Evolutionary conservation across 495 filamentous ascomycete genomes (phyloP).

Genomic region (Tuber microsphaerosporum): DNA sequence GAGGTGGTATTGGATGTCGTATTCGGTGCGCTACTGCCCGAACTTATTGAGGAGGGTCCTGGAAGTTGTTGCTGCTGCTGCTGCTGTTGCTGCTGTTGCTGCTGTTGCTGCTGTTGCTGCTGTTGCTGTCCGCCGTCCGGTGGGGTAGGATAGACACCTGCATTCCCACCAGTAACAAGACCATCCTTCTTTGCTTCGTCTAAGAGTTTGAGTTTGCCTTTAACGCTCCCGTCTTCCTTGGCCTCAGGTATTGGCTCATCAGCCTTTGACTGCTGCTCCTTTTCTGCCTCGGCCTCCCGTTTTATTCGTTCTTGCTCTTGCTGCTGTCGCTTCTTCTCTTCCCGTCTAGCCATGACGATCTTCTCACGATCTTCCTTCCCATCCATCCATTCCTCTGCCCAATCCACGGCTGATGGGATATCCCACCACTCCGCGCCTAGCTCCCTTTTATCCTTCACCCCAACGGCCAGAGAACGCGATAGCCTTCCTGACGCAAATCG

Average conservation of each 20-base stretch:
- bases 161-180: neutral
- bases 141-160: constrained; percentile 38
- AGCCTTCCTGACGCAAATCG: constrained; percentile 36
- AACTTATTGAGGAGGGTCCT: constrained; percentile 13
- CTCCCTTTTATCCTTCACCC: constrained; percentile 23
- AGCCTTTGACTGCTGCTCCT: constrained; percentile 15
- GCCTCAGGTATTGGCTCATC: constrained; percentile 14
- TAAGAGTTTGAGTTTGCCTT: constrained; percentile 23
- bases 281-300: constrained; percentile 7
- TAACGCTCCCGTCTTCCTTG: constrained; percentile 23
- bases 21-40: constrained; percentile 18
- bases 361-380: constrained; percentile 24
- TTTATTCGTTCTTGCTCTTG: constrained; percentile 18
- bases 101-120: constrained; percentile 7
- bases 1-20: constrained; percentile 8
- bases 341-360: constrained; percentile 22
- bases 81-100: neutral
- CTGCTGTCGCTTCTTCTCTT: constrained; percentile 25
- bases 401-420: constrained; percentile 32
- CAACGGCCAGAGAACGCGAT: constrained; percentile 28
- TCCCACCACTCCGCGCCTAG: constrained; percentile 38
- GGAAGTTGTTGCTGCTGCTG: constrained; percentile 12
- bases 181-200: constrained; percentile 23
- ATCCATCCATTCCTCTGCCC: constrained; percentile 38
- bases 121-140: constrained; percentile 32